phyloP scores from a whole-genome alignment of 2,329 filamentous ascomycete genomes.

The Penicillium sp. region DNA sequence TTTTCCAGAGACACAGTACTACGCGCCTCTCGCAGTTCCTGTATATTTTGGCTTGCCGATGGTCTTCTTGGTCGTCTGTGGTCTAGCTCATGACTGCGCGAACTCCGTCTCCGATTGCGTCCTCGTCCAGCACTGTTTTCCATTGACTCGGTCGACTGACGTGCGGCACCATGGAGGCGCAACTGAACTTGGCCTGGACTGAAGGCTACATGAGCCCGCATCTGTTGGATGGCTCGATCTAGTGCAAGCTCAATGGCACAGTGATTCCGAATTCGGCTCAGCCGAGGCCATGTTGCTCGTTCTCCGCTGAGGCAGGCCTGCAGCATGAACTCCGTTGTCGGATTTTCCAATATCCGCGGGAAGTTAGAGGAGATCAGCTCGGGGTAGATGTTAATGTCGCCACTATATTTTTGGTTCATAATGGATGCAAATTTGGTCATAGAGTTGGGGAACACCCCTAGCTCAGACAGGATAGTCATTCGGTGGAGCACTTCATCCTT shows the following conservation, averaged over 20 bases:
- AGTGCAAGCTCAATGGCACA: slow-evolving; percentile 85
- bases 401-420: slow-evolving; percentile 85
- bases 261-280: slow-evolving; percentile 79
- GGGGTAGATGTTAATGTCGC: slow-evolving; percentile 91
- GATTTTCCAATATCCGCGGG: slow-evolving; percentile 75
- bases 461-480: slow-evolving; percentile 73
- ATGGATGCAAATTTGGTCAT: slow-evolving; percentile 76
- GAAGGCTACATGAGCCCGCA: slow-evolving; percentile 41
- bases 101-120: slow-evolving; percentile 29
- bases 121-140: slow-evolving; percentile 26
- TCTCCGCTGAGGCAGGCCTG: slow-evolving; percentile 74
- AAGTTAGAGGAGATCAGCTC: slow-evolving; percentile 72
- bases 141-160: slow-evolving; percentile 19
- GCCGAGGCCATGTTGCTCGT: slow-evolving; percentile 84
- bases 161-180: slow-evolving; percentile 15
- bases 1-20: slow-evolving; percentile 25
- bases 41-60: slow-evolving; percentile 4
- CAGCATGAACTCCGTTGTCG: slow-evolving; percentile 81
- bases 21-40: slow-evolving; percentile 19
- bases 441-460: slow-evolving; percentile 75
- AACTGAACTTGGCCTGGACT: slow-evolving; percentile 27
- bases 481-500: slow-evolving; percentile 78
- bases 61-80: slow-evolving; percentile 14
- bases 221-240: slow-evolving; percentile 40
- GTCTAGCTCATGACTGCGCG: slow-evolving; percentile 33